Percentiles rank a stretch among this genome's conserved stretches.
Evolutionary conservation across 176 grass and related monocot species (phyloP).

Genomic region (Musa itinerans): DNA sequence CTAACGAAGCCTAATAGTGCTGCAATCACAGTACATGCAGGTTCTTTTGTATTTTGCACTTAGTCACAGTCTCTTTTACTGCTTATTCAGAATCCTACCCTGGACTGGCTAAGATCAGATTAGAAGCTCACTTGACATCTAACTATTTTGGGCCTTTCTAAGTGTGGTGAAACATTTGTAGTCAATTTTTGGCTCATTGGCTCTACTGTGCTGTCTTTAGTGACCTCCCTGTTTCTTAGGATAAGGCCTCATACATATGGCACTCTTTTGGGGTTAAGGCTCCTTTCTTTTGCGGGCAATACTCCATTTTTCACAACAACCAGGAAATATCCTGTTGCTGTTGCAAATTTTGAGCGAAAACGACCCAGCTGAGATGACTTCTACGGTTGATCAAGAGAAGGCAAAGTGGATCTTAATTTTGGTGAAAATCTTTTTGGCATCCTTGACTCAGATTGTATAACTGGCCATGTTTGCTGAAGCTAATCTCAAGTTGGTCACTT

Average conservation of each 20-base stretch:
- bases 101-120: not conserved
- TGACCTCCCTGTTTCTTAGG: not conserved
- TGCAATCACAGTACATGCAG: not conserved
- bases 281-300: not conserved
- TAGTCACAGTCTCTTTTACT: not conserved
- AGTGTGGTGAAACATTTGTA: not conserved
- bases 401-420: not conserved
- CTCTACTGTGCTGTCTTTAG: not conserved
- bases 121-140: not conserved
- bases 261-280: not conserved
- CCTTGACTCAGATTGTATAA: not conserved
- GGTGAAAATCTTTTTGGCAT: not conserved
- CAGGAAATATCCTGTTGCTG: not conserved
- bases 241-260: no score
- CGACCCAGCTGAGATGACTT: not conserved
- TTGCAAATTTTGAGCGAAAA: not conserved
- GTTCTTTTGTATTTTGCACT: not conserved
- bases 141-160: not conserved
- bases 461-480: no score
- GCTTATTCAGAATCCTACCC: not conserved
- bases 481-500: no score
- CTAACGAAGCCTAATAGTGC: not conserved
- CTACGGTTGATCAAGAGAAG: not conserved
- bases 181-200: not conserved
- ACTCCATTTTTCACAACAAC: not conserved